phyloP scores from a whole-genome alignment of 2,329 filamentous ascomycete genomes.

The Aspergillus latus region DNA sequence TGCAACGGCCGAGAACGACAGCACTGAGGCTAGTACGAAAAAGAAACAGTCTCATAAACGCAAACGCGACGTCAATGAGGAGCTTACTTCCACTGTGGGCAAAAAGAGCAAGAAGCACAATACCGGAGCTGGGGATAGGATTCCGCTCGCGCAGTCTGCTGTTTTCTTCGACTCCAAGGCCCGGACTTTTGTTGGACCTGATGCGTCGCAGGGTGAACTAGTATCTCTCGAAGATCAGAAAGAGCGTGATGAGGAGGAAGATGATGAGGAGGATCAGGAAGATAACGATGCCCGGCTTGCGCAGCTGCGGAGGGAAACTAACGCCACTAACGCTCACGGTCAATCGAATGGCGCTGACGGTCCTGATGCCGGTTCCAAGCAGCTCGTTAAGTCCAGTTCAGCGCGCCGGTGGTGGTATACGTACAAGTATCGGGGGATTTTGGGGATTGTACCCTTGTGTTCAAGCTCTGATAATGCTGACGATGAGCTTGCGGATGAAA shows the following conservation, averaged over 20 bases:
- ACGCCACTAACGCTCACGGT: background rate
- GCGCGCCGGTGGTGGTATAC: slow-evolving; percentile 67
- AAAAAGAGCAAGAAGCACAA: slow-evolving; percentile 38
- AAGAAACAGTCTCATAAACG: slow-evolving; percentile 36
- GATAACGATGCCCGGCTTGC: slow-evolving; percentile 27
- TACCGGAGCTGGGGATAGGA: slow-evolving; percentile 58
- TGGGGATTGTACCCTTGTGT: slow-evolving; percentile 66
- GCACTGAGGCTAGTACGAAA: slow-evolving; percentile 19
- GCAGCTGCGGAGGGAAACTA: background rate
- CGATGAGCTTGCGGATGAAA: background rate
- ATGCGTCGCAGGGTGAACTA: slow-evolving; percentile 38
- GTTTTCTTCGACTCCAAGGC: slow-evolving; percentile 50
- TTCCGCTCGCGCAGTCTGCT: slow-evolving; percentile 46
- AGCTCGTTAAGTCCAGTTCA: slow-evolving; percentile 26
- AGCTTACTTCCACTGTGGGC: slow-evolving; percentile 39
- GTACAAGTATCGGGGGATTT: slow-evolving; percentile 90
- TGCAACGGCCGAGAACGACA: slow-evolving; percentile 26
- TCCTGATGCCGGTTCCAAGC: slow-evolving; percentile 20
- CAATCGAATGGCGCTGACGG: background rate
- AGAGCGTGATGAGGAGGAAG: slow-evolving; percentile 16
- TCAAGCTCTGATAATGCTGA: background rate
- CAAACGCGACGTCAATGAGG: slow-evolving; percentile 42
- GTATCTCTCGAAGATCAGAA: slow-evolving; percentile 34
- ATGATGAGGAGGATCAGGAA: slow-evolving; percentile 35
- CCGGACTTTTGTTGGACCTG: slow-evolving; percentile 46